A percentile compares a stretch with the other conserved stretches of the same genome.
Evolutionary conservation across 2,329 filamentous ascomycete species (phyloP).

Genomic region (Apiospora arundinis): DNA sequence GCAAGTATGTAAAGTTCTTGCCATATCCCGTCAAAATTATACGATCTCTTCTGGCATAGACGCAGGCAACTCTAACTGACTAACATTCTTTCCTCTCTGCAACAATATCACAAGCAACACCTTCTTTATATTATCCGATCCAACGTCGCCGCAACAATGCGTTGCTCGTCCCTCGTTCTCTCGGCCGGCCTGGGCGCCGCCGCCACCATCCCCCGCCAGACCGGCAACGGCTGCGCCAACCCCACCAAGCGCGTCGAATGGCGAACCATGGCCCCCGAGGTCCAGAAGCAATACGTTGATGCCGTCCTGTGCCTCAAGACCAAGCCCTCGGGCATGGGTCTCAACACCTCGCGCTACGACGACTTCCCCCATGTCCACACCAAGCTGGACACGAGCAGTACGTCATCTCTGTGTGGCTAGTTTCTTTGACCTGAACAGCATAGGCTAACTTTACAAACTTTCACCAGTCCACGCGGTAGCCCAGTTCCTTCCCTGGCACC

Average conservation of each 20-base stretch:
- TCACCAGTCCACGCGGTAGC: neutral
- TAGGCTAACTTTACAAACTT: neutral
- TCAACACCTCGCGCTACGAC: constrained; percentile 6
- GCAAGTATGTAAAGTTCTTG: too few relatives aligned
- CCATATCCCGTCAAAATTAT: too few relatives aligned
- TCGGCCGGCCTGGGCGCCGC: constrained; percentile 6
- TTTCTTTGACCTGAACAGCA: too few relatives aligned
- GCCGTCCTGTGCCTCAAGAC: constrained; percentile 2
- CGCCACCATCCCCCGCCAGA: constrained; percentile 6
- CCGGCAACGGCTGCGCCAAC: constrained; percentile 1
- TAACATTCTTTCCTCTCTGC: neutral
- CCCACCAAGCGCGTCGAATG: constrained; percentile 15
- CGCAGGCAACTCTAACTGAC: neutral
- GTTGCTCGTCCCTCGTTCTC: neutral
- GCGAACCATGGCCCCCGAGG: neutral
- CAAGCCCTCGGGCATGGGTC: constrained; percentile 12
- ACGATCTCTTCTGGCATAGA: too few relatives aligned
- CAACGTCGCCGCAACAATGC: neutral
- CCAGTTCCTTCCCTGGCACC: constrained; percentile 17
- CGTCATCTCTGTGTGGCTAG: neutral
- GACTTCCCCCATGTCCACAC: constrained; percentile 18
- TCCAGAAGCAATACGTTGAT: constrained; percentile 14
- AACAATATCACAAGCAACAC: neutral
- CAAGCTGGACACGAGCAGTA: neutral
- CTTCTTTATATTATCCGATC: neutral